These are phyloP conservation scores for Heliosperma pusillum DNA, from an alignment of 148 eudicot genomes.

Conservation along the genomic window DNA sequence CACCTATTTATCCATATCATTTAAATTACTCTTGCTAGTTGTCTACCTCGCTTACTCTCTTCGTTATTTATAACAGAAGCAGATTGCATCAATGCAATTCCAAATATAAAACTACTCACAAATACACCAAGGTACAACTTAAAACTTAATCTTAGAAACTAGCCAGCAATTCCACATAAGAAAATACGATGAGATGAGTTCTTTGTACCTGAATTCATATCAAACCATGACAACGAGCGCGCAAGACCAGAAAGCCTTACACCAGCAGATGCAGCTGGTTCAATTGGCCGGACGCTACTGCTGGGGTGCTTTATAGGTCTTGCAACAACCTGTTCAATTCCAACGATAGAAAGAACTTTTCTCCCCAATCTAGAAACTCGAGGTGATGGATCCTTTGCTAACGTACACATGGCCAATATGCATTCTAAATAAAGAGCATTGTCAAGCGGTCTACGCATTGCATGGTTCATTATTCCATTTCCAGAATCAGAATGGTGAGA, in stretches of 20 bases:
- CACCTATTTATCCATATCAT: too few relatives aligned
- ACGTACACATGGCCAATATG: constrained; percentile 63
- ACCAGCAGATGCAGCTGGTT: constrained; percentile 37
- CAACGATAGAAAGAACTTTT: constrained; percentile 68
- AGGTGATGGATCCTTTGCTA: constrained; percentile 96
- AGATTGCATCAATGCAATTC: too few relatives aligned
- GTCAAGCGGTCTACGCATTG: constrained; percentile 65
- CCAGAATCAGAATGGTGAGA: constrained; percentile 92
- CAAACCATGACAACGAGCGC: constrained; percentile 93
- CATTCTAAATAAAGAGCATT: constrained; percentile 66
- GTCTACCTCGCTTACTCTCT: too few relatives aligned
- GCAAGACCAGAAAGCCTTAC: constrained; percentile 68
- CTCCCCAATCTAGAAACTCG: constrained; percentile 78
- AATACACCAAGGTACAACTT: background rate
- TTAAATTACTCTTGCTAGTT: too few relatives aligned
- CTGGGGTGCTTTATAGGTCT: constrained; percentile 54
- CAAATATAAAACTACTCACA: too few relatives aligned
- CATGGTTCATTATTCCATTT: constrained; percentile 61
- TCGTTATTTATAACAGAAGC: too few relatives aligned
- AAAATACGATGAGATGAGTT: background rate
- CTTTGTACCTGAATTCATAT: constrained; percentile 71
- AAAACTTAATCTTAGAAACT: background rate
- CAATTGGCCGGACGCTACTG: constrained; percentile 44
- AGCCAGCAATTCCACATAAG: background rate
- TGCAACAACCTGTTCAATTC: constrained; percentile 81